These are phyloP conservation scores for Carallia pectinifolia DNA, from an alignment of 345 rosid species.

Conservation along the genomic window DNA sequence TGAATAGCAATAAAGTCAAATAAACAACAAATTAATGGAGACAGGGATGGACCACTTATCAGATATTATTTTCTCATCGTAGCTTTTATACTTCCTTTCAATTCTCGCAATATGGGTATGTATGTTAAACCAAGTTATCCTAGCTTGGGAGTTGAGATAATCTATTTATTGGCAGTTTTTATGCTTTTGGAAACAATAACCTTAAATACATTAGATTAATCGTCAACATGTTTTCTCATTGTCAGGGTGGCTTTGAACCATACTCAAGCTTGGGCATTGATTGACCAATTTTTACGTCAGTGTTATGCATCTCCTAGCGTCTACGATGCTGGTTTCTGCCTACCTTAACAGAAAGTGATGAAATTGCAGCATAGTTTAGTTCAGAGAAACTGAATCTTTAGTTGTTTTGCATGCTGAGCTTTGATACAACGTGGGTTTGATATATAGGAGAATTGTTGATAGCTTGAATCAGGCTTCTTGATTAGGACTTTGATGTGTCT, in stretches of 20 bases:
- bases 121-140: not conserved
- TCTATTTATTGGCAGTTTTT: not conserved
- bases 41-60: too few relatives aligned
- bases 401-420: conserved; percentile 10
- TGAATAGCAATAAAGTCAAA: not conserved
- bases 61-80: not conserved
- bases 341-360: not conserved
- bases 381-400: not conserved
- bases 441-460: not conserved
- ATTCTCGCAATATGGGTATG: not conserved
- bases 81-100: not conserved
- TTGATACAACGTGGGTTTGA: not conserved
- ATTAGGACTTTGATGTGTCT: not conserved
- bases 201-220: conserved; percentile 30
- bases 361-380: not conserved
- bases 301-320: conserved; percentile 8
- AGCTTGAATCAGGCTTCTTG: conserved; percentile 12
- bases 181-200: conserved; percentile 9
- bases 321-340: not conserved
- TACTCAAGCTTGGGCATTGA: conserved; percentile 85
- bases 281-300: conserved; percentile 28
- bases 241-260: conserved; percentile 78
- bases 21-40: not conserved
- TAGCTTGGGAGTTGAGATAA: conserved; percentile 1
- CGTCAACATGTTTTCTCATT: conserved; percentile 17